Percentiles rank a stretch among this genome's conserved stretches.
Conservation (phyloP, 2,329 filamentous ascomycete species). For the Ciborinia camelliae region DNA sequence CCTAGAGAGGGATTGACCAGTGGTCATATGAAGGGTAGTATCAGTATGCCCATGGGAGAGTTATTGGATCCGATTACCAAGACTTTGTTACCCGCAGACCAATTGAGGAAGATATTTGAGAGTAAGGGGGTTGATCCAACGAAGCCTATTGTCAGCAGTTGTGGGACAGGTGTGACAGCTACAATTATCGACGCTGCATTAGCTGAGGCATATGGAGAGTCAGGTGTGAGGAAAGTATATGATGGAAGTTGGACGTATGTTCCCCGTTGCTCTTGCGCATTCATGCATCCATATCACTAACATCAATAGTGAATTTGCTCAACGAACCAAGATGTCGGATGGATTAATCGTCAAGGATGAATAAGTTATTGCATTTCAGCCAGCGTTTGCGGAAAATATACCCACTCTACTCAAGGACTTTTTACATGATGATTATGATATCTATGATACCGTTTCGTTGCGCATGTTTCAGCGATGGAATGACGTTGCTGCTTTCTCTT, state of each 20-base stretch:
- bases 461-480: conserved; percentile 3
- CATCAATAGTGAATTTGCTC: conserved; percentile 59
- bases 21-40: conserved; percentile 87
- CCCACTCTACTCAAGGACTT: conserved; percentile 18
- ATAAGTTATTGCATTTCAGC: conserved; percentile 22
- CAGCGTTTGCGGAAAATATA: conserved; percentile 17
- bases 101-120: conserved; percentile 73
- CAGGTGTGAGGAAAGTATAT: conserved; percentile 71
- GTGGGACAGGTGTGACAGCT: conserved; percentile 92
- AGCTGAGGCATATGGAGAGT: conserved; percentile 68
- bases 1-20: conserved; percentile 81
- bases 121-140: conserved; percentile 74
- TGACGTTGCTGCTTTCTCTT: background rate
- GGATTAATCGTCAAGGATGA: conserved; percentile 56
- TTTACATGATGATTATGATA: conserved; percentile 17
- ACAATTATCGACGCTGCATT: conserved; percentile 86
- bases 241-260: conserved; percentile 98
- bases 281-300: conserved; percentile 11
- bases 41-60: conserved; percentile 74
- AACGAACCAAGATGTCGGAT: conserved; percentile 59
- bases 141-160: conserved; percentile 81
- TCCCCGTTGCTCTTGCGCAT: background rate
- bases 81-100: conserved; percentile 66
- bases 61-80: conserved; percentile 83
- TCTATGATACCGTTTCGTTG: conserved; percentile 2